phyloP scores from a whole-genome alignment of 2,329 filamentous ascomycete genomes.

The Macrophomina pseudophaseolina region DNA sequence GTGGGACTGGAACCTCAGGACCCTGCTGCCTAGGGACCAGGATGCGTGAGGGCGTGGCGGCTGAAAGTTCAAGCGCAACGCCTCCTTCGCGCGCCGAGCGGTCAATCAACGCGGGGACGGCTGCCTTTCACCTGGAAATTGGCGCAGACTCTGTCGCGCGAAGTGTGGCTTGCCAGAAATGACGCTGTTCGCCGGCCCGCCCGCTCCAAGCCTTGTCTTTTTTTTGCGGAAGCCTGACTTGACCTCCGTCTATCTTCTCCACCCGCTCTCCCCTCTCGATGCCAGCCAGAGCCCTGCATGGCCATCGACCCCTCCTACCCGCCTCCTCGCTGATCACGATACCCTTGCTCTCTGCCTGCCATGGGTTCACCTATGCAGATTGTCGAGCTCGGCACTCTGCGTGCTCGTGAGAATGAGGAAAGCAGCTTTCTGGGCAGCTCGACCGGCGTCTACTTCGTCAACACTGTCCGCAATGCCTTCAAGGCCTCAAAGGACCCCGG shows the following conservation, averaged over 20 bases:
- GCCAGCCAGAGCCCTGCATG: slow-evolving; percentile 6
- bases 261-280: background rate
- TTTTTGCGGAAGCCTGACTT: background rate
- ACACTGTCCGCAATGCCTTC: slow-evolving; percentile 26
- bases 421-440: slow-evolving; percentile 24
- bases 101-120: background rate
- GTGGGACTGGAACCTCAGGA: too few species aligned
- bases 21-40: background rate
- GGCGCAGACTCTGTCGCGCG: slow-evolving; percentile 7
- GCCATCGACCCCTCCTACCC: background rate
- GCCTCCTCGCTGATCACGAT: background rate
- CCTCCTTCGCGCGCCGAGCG: background rate
- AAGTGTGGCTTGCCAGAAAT: background rate
- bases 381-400: slow-evolving; percentile 25
- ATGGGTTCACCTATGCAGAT: slow-evolving; percentile 24
- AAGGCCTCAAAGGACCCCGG: slow-evolving; percentile 20
- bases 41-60: background rate
- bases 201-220: background rate
- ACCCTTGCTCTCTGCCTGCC: background rate
- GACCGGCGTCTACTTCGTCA: slow-evolving; percentile 27
- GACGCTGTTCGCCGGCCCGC: slow-evolving; percentile 1
- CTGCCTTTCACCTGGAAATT: background rate
- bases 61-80: slow-evolving; percentile 14
- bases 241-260: background rate
- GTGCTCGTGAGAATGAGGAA: slow-evolving; percentile 14